Percentiles rank a stretch among this genome's conserved stretches.
phyloP scores from a whole-genome alignment of 2,329 filamentous ascomycete species.

The Xylariaceae sp. region DNA sequence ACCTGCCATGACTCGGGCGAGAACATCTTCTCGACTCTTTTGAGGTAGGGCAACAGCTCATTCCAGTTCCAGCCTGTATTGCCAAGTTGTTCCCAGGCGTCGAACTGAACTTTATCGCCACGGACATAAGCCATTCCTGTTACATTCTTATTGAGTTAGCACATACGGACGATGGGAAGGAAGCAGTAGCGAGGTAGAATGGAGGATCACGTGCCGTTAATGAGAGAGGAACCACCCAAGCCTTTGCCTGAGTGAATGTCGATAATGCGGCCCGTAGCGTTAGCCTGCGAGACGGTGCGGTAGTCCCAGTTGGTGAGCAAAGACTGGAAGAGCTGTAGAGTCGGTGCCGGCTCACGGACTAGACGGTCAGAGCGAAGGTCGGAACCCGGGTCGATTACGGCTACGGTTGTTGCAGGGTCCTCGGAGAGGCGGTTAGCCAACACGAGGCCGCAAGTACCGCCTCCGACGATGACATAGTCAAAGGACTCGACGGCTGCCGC shows the following conservation, averaged over 20 bases:
- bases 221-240: conserved; percentile 1
- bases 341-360: conserved; percentile 1
- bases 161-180: background rate
- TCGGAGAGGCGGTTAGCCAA: conserved; percentile 16
- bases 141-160: background rate
- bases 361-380: conserved; percentile 11
- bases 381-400: conserved; percentile 13
- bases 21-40: background rate
- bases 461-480: conserved; percentile 16
- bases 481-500: background rate
- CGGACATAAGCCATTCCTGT: conserved; percentile 5
- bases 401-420: conserved; percentile 11
- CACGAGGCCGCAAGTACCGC: conserved; percentile 14
- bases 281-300: background rate
- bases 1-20: background rate
- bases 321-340: background rate
- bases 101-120: background rate
- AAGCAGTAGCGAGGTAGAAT: background rate
- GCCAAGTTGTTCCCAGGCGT: conserved; percentile 5
- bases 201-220: background rate
- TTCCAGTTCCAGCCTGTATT: conserved; percentile 2
- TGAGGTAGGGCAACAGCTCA: conserved; percentile 1
- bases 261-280: background rate
- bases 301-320: conserved; percentile 1
- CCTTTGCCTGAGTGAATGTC: background rate